Evolutionary conservation across 1,139 yeast genomes (phyloP).

Genomic region (Suhomyces taliae): DNA sequence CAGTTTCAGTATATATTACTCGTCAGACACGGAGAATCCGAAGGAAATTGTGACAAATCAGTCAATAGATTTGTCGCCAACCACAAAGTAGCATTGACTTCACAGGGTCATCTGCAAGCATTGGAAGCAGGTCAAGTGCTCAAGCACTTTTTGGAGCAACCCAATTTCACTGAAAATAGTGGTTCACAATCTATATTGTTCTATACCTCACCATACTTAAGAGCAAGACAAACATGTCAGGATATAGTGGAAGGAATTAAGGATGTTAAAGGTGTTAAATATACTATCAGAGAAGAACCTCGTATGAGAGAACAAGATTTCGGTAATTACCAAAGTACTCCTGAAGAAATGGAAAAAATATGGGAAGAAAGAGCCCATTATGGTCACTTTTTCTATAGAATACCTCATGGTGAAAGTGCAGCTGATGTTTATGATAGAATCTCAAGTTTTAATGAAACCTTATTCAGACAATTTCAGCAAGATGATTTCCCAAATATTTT

Average conservation of each 20-base stretch:
- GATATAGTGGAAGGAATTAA: slow-evolving; percentile 63
- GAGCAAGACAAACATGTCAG: slow-evolving; percentile 81
- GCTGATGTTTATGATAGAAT: slow-evolving; percentile 93
- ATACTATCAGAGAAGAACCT: slow-evolving; percentile 76
- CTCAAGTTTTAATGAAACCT: slow-evolving; percentile 83
- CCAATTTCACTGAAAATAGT: slow-evolving; percentile 35
- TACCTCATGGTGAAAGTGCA: slow-evolving; percentile 92
- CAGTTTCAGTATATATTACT: slow-evolving; percentile 60
- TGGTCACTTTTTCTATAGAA: slow-evolving; percentile 89
- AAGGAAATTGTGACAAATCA: slow-evolving; percentile 79
- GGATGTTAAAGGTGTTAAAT: slow-evolving; percentile 47
- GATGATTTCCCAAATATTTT: slow-evolving; percentile 70
- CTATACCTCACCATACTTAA: slow-evolving; percentile 78
- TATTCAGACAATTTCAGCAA: slow-evolving; percentile 73
- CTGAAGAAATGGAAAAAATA: slow-evolving; percentile 72
- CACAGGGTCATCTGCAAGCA: slow-evolving; percentile 69
- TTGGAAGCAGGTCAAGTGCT: slow-evolving; percentile 63
- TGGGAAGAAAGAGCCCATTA: slow-evolving; percentile 84
- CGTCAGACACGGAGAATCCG: slow-evolving; percentile 89
- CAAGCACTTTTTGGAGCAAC: slow-evolving; percentile 49
- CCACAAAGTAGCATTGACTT: slow-evolving; percentile 73
- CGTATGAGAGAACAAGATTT: slow-evolving; percentile 92
- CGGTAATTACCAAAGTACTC: slow-evolving; percentile 83
- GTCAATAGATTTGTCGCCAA: slow-evolving; percentile 77
- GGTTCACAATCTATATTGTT: slow-evolving; percentile 47